Conservation (phyloP, 2,329 filamentous ascomycete species). For the Talaromyces marneffei region DNA sequence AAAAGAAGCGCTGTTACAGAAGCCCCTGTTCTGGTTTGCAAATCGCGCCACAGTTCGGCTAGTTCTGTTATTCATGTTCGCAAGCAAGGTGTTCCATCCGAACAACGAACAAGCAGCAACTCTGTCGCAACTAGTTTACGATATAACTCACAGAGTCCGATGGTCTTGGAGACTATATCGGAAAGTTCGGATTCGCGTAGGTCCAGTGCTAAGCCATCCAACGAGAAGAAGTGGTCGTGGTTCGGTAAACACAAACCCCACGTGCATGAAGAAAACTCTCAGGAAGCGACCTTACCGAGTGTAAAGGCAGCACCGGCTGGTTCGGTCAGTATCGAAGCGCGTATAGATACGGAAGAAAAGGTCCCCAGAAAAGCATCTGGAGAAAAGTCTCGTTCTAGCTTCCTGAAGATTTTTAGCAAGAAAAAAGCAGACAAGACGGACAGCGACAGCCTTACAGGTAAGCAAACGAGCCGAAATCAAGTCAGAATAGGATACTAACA, state of each 20-base stretch:
- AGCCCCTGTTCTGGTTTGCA: conserved; percentile 17
- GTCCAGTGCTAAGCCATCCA: conserved; percentile 17
- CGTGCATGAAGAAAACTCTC: conserved; percentile 20
- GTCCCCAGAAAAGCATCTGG: conserved; percentile 14
- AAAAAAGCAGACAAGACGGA: conserved; percentile 38
- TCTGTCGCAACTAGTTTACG: conserved; percentile 18
- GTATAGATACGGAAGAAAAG: conserved; percentile 11
- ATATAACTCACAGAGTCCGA: conserved; percentile 25
- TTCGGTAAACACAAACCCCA: conserved; percentile 34
- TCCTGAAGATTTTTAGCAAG: conserved; percentile 50
- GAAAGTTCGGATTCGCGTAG: conserved; percentile 35
- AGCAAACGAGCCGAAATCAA: conserved; percentile 16
- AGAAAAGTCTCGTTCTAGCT: conserved; percentile 31
- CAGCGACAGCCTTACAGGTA: conserved; percentile 33
- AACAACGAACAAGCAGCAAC: conserved; percentile 12
- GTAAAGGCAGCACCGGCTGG: conserved; percentile 24
- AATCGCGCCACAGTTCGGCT: conserved; percentile 12
- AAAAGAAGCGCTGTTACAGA: conserved; percentile 34
- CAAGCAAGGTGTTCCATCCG: conserved; percentile 7
- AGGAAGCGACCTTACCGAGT: conserved; percentile 22
- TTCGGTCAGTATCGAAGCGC: conserved; percentile 18
- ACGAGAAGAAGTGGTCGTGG: conserved; percentile 43
- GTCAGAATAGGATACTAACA: neutral
- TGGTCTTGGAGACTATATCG: conserved; percentile 39
- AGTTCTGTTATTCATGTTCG: conserved; percentile 14